phyloP scores from a whole-genome alignment of 306 rosid species.

The Arachis hypogaea region DNA sequence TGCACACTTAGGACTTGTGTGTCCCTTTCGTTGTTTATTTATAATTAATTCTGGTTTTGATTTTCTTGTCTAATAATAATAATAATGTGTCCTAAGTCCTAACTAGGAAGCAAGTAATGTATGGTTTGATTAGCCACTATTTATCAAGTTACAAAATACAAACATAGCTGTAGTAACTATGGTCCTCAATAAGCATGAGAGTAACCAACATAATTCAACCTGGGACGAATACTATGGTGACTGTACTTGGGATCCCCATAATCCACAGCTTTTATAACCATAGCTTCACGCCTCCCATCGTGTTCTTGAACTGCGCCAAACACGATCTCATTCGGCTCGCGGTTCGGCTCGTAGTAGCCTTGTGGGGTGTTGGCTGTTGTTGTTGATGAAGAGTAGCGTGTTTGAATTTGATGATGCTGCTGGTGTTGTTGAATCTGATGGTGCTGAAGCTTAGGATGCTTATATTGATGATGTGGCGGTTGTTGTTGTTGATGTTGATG shows the following conservation, averaged over 20 bases:
- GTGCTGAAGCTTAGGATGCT: slow-evolving; percentile 29
- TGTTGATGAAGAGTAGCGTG: slow-evolving; percentile 57
- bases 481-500: slow-evolving; percentile 43
- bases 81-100: no score
- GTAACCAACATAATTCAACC: slow-evolving; percentile 64
- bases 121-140: no score
- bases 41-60: no score
- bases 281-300: slow-evolving; percentile 79
- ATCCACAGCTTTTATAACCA: slow-evolving; percentile 93
- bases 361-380: slow-evolving; percentile 40
- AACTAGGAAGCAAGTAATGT: no score
- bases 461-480: slow-evolving; percentile 25
- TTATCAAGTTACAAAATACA: no score
- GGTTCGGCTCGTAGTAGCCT: slow-evolving; percentile 68
- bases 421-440: slow-evolving; percentile 51
- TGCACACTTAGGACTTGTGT: no score
- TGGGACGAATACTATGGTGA: slow-evolving; percentile 74
- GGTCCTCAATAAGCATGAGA: slow-evolving; percentile 62
- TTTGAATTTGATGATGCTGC: slow-evolving; percentile 62
- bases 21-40: no score
- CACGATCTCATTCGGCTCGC: slow-evolving; percentile 90
- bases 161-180: no score
- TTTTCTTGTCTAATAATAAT: no score
- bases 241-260: slow-evolving; percentile 71
- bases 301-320: slow-evolving; percentile 98